Evolutionary conservation across 208 protist species (phyloP), one percentile per base, ranked within the genome.

Genomic region (Naegleria gruberi): DNA sequence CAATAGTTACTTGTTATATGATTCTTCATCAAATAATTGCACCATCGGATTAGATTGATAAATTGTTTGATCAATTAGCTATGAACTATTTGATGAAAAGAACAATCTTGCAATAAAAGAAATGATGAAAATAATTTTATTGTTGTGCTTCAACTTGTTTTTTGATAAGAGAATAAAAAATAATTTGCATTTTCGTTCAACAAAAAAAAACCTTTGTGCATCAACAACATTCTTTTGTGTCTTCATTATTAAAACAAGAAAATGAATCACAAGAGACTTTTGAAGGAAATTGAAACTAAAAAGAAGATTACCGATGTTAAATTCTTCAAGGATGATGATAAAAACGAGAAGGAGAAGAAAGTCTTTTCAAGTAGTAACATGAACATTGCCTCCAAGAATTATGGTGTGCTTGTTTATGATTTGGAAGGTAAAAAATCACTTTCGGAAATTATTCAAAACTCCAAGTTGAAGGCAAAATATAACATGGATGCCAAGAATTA

Each of bases 371-470:
- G 23, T 23, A 84, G 17, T n/a, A 34, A 84, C 40, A 84, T 45
- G 34, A 84, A 84, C 30, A 84, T 84, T 44, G 81, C 42, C 15
- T 84, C 81, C 4, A 87, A 34, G 37, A 87, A 87, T 19, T 87
- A 87, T 87, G 83, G 83, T 87, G 44, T 87, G n/a, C 41, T 44
- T 51, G 84, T 88, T 4, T 88, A 88, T 65, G 84, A 88, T 65
- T 65, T 88, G 12, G 84, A 88, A 42, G 84, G 45, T 43, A 88
- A 88, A 88, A 57, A 88, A 42, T 51, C 19, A 40, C 12, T 88
- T 7, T 12, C 23, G 19, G n/a, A 88, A 8, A 88, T 88, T 40
- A 8, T 88, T 65, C 4, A 65, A n/a, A 47, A 65, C 0, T 65
- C 45, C 5, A 88, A 88, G 10, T 23, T 88, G 0, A 88, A 88